Evolutionary conservation across 257 asterid genomes (phyloP), one percentile per base, ranked within the genome.

Genomic region (Solanum chilense): DNA sequence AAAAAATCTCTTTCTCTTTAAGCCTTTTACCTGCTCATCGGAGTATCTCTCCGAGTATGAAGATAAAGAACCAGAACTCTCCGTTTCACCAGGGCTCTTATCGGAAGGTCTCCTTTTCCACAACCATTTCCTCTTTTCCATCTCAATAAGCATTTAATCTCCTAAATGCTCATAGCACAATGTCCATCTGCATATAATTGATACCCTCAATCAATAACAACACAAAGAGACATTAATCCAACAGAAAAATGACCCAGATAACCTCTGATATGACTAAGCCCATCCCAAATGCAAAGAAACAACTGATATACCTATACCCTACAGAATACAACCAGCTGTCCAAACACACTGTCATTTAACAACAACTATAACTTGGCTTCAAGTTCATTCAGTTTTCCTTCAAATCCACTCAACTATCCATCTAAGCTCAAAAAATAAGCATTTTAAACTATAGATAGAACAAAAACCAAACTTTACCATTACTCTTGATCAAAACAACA

Each of bases 91-190:
- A 1, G 96, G 92, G 86, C 96, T 92, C 91, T 93, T 91, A 86
- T 93, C 98, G 2, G 94, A 91, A 84, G 94, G 87, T 88, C 89
- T 92, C 89, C 90, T 95, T 90, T 92, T 95, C 98, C 96, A 95
- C 85, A 92, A 88, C 97, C 98, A 95, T 85, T 95, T 95, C 90
- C 94, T 91, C 89, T 93, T 93, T 49, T 95, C 97, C 98, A 93
- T 93, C 87, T 71, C 87, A 70, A 70, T 31, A 42, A 42, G 45
- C 85, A 82, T 75, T 81, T 85, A 86, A 87, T 86, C 84, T 27
- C 83, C 74, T 62, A 83, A 18, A 3, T 68, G 37, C 75, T 86
- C 91, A 90, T 75, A 29, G 23, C 31, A 86, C 21, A 35, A 82
- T 74, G 27, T 85, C 5, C 88, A 89, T 85, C 93, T 88, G 91